Evolutionary conservation across 192 early-diverging fungal genomes (phyloP).

Genomic region (Piromyces sp.): DNA sequence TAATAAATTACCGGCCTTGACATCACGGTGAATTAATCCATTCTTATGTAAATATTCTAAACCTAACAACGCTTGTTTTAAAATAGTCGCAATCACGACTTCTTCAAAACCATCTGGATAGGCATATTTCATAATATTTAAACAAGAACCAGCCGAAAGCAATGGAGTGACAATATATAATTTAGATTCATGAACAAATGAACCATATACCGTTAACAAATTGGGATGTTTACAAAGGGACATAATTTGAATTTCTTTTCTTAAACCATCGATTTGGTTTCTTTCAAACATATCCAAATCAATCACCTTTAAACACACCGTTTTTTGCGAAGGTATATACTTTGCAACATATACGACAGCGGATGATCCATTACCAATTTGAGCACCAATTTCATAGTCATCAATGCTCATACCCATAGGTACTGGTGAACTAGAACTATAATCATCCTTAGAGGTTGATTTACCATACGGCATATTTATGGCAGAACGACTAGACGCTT

Average conservation of each 20-base stretch:
- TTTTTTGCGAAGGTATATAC: constrained; percentile 48
- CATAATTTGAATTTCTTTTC: constrained; percentile 76
- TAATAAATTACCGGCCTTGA: constrained; percentile 51
- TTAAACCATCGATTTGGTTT: constrained; percentile 77
- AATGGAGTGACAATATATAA: constrained; percentile 72
- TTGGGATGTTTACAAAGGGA: constrained; percentile 68
- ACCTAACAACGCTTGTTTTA: constrained; percentile 21
- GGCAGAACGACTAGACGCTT: background rate
- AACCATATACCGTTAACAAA: constrained; percentile 62
- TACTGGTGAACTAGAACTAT: background rate
- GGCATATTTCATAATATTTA: constrained; percentile 75
- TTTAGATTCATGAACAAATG: constrained; percentile 63
- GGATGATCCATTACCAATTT: constrained; percentile 51
- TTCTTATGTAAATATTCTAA: constrained; percentile 47
- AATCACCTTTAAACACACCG: constrained; percentile 67
- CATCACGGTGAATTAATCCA: constrained; percentile 52
- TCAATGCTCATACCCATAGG: background rate
- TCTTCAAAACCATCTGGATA: constrained; percentile 73
- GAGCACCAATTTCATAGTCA: background rate
- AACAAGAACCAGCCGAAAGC: constrained; percentile 51
- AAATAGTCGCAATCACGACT: constrained; percentile 37
- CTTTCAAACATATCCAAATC: constrained; percentile 81
- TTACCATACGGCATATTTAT: background rate
- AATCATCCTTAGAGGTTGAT: background rate
- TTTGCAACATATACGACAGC: constrained; percentile 68